phyloP scores from a whole-genome alignment of 805 yeast genomes.

The Lipomyces mesembrius region DNA sequence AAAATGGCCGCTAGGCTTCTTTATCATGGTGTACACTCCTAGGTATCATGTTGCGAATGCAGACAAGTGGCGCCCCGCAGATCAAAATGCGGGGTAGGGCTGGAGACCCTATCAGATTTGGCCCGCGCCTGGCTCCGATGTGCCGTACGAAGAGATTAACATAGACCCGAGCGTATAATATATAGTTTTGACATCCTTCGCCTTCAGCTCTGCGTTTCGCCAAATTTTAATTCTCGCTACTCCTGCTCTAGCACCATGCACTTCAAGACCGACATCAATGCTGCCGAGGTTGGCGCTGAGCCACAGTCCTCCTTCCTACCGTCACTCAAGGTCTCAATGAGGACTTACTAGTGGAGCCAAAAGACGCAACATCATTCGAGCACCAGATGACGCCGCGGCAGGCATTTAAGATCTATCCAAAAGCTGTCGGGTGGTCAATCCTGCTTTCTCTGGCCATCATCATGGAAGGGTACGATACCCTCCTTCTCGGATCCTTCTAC shows the following conservation, averaged over 20 bases:
- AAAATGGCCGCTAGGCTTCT: too few relatives aligned
- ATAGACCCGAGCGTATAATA: too few relatives aligned
- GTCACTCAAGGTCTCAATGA: slow-evolving; percentile 5
- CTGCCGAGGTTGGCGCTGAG: neutral
- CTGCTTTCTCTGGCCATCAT: slow-evolving; percentile 52
- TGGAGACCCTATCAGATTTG: too few relatives aligned
- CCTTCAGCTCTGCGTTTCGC: neutral
- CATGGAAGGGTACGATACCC: slow-evolving; percentile 57
- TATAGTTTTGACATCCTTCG: too few relatives aligned
- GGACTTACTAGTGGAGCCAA: slow-evolving; percentile 39
- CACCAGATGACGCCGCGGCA: slow-evolving; percentile 42
- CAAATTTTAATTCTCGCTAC: neutral
- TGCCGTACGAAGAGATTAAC: too few relatives aligned
- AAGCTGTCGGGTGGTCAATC: slow-evolving; percentile 54
- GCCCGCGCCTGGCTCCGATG: too few relatives aligned
- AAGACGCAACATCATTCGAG: slow-evolving; percentile 35
- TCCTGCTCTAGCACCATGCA: neutral
- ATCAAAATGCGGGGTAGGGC: too few relatives aligned
- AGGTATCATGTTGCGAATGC: too few relatives aligned
- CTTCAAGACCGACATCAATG: neutral
- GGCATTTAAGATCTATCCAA: slow-evolving; percentile 51
- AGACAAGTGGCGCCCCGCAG: too few relatives aligned
- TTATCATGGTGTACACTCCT: too few relatives aligned
- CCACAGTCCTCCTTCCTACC: neutral
- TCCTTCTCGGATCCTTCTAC: slow-evolving; percentile 50